Percentiles rank a stretch among this genome's conserved stretches.
These are phyloP conservation scores for Pilaira anomala DNA, from an alignment of 192 early-diverging fungal genomes.

Conservation along the genomic window DNA sequence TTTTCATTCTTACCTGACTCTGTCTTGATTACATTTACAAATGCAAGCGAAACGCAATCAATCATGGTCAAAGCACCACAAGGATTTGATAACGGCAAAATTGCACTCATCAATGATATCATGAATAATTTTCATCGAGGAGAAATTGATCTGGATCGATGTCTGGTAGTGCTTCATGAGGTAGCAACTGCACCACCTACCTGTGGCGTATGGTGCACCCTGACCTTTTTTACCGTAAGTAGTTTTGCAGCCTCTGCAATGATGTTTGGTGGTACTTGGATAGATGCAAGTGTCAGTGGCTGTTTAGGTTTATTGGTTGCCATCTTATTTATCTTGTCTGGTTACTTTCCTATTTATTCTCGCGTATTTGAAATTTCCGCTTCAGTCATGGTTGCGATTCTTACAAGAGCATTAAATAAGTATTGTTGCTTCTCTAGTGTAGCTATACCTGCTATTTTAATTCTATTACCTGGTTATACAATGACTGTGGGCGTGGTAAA, in stretches of 20 bases:
- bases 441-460: slow-evolving; percentile 41
- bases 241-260: slow-evolving; percentile 57
- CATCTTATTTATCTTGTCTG: slow-evolving; percentile 55
- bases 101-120: slow-evolving; percentile 58
- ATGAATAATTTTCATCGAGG: slow-evolving; percentile 52
- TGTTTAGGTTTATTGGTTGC: slow-evolving; percentile 59
- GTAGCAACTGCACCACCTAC: slow-evolving; percentile 57
- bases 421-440: slow-evolving; percentile 36
- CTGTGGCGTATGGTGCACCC: slow-evolving; percentile 51
- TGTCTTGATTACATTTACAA: slow-evolving; percentile 67
- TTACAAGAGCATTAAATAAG: slow-evolving; percentile 24
- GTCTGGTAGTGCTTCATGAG: slow-evolving; percentile 49
- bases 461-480: slow-evolving; percentile 72
- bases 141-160: slow-evolving; percentile 50
- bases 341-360: slow-evolving; percentile 57
- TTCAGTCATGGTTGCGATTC: slow-evolving; percentile 32
- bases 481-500: slow-evolving; percentile 72
- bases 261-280: slow-evolving; percentile 62
- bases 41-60: slow-evolving; percentile 62
- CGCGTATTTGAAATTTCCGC: slow-evolving; percentile 58
- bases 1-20: slow-evolving; percentile 67
- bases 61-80: slow-evolving; percentile 56
- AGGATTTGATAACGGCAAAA: slow-evolving; percentile 71
- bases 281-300: slow-evolving; percentile 45
- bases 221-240: slow-evolving; percentile 44